Evolutionary conservation across 169 alveolate genomes (phyloP).

Genomic region (Eimeria necatrix): DNA sequence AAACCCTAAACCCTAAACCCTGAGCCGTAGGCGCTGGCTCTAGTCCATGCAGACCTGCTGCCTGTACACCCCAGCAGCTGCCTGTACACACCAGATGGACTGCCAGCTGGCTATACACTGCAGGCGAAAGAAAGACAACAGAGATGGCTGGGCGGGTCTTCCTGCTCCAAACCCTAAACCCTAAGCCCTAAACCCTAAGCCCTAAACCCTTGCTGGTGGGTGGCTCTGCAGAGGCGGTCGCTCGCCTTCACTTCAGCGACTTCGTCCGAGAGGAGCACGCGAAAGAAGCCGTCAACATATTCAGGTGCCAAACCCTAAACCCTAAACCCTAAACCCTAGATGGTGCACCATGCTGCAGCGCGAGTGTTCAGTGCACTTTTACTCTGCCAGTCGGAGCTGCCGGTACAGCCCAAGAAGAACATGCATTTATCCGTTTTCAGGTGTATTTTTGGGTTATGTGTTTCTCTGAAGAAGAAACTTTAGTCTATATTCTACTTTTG

Average conservation of each 20-base stretch:
- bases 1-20: too few species aligned
- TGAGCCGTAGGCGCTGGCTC: too few species aligned
- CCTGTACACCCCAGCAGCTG: neutral
- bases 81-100: neutral
- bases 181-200: too few species aligned
- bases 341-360: neutral
- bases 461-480: too few species aligned
- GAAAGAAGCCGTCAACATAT: constrained; percentile 68
- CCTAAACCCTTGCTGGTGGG: neutral
- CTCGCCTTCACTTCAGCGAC: constrained; percentile 74
- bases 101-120: too few species aligned
- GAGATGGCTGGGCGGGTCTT: too few species aligned
- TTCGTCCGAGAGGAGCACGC: constrained; percentile 63
- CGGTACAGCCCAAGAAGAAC: neutral
- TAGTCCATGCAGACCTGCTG: neutral
- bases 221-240: constrained; percentile 72
- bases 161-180: too few species aligned
- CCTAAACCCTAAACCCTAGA: neutral
- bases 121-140: too few species aligned
- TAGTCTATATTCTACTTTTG: neutral
- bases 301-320: neutral
- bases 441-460: neutral
- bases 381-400: neutral
- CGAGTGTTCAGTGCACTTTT: neutral
- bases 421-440: neutral